Percentiles rank a stretch among this genome's conserved stretches.
phyloP scores from a whole-genome alignment of 257 asterid species.

The Galeopsis tetrahit region DNA sequence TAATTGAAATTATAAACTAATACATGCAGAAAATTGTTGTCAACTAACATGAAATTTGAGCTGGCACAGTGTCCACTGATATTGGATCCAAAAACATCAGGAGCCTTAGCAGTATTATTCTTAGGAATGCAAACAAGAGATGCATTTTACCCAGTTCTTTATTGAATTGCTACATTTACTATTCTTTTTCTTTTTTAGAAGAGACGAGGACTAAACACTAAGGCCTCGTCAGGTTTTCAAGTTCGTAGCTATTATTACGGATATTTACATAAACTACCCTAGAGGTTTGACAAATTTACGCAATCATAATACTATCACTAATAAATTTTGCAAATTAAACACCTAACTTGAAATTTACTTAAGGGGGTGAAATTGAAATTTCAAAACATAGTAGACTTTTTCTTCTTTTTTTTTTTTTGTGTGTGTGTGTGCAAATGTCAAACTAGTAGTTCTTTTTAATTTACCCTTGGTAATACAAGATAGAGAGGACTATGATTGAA shows the following conservation, averaged over 20 bases:
- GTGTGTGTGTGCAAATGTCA: background rate
- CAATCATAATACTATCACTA: background rate
- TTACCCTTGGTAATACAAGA: no score
- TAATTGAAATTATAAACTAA: no score
- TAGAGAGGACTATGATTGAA: no score
- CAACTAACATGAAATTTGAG: slow-evolving; percentile 7
- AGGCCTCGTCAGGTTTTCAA: background rate
- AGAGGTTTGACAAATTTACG: background rate
- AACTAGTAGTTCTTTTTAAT: background rate
- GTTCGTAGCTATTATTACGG: no score
- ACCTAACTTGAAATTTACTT: background rate
- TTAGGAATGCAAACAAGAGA: no score
- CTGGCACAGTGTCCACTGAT: background rate
- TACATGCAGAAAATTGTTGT: slow-evolving; percentile 34
- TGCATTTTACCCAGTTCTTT: no score
- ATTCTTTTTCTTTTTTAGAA: background rate
- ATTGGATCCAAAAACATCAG: no score
- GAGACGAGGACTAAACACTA: background rate
- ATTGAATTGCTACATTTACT: background rate
- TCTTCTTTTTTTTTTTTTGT: no score
- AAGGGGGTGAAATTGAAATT: no score
- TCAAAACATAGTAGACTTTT: no score
- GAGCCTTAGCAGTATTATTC: no score
- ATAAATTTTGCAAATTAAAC: background rate
- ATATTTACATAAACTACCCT: background rate